Percentiles rank a stretch among this genome's conserved stretches.
Conservation (phyloP, 164 flowering plant genomes). For the Annona squamosa region DNA sequence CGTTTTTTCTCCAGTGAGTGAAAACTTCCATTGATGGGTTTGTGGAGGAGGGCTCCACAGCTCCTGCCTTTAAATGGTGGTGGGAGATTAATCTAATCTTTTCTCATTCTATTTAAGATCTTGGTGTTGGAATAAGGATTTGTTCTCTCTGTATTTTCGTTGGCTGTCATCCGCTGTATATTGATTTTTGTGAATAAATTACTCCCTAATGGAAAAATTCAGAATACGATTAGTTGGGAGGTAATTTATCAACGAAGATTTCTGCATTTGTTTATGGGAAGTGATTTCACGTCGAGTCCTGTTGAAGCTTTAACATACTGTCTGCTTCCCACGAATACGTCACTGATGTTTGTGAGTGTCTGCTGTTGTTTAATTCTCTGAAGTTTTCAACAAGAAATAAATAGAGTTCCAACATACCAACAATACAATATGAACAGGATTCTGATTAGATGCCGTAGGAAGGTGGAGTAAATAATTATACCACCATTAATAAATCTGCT, state of each 20-base stretch:
- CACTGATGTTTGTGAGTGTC: background rate
- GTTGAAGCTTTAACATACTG: background rate
- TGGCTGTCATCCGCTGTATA: background rate
- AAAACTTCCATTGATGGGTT: background rate
- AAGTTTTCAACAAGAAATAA: too few species aligned
- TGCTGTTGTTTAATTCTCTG: too few species aligned
- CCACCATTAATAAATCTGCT: too few species aligned
- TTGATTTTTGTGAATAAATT: background rate
- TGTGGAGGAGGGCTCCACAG: background rate
- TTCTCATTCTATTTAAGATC: too few species aligned
- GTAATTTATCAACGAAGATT: background rate
- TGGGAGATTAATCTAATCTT: background rate
- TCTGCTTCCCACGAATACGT: background rate
- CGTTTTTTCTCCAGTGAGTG: background rate
- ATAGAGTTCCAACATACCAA: too few species aligned
- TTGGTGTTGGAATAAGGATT: background rate
- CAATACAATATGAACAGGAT: too few species aligned
- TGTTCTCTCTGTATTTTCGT: background rate
- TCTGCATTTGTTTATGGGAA: too few species aligned
- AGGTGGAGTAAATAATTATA: too few species aligned
- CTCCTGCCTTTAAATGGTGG: background rate
- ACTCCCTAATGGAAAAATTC: background rate
- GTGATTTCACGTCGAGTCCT: background rate
- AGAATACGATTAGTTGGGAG: too few species aligned
- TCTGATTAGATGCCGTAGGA: too few species aligned